Conservation (phyloP, 495 filamentous ascomycete species). For the Penicillium manginii region DNA sequence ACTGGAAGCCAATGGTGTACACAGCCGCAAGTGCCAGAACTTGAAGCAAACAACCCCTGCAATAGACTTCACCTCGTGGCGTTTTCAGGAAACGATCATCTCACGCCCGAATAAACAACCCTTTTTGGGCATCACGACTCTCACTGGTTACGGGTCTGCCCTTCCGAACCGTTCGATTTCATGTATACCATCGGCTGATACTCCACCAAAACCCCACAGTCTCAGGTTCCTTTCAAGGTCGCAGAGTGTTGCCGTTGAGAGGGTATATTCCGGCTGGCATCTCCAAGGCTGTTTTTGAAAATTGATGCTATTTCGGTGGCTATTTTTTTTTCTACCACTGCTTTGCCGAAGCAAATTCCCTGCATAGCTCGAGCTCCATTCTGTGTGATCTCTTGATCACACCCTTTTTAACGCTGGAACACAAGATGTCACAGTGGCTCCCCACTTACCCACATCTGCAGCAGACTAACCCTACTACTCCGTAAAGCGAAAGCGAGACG, state of each 20-base stretch:
- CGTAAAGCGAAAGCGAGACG: neutral
- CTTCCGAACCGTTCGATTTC: conserved; percentile 26
- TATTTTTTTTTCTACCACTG: too few species aligned
- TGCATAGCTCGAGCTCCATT: too few species aligned
- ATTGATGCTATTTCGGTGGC: too few species aligned
- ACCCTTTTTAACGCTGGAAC: conserved; percentile 6
- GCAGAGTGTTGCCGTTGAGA: neutral
- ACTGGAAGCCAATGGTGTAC: conserved; percentile 20
- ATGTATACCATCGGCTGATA: conserved; percentile 22
- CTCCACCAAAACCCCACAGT: conserved; percentile 7
- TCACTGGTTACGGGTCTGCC: conserved; percentile 16
- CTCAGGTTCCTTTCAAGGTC: neutral
- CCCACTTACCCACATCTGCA: conserved; percentile 7
- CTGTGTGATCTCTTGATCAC: neutral
- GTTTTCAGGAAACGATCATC: conserved; percentile 15
- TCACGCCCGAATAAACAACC: conserved; percentile 7
- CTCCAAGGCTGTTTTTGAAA: too few species aligned
- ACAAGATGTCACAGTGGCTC: conserved; percentile 20
- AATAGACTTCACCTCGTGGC: neutral
- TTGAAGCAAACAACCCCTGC: neutral
- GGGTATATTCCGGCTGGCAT: neutral
- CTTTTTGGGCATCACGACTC: conserved; percentile 14
- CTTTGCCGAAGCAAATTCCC: too few species aligned
- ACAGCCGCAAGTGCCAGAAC: conserved; percentile 17
- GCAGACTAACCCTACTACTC: conserved; percentile 9